These are phyloP conservation scores for Silybum marianum DNA, from an alignment of 129 eudicot genomes.

Conservation along the genomic window DNA sequence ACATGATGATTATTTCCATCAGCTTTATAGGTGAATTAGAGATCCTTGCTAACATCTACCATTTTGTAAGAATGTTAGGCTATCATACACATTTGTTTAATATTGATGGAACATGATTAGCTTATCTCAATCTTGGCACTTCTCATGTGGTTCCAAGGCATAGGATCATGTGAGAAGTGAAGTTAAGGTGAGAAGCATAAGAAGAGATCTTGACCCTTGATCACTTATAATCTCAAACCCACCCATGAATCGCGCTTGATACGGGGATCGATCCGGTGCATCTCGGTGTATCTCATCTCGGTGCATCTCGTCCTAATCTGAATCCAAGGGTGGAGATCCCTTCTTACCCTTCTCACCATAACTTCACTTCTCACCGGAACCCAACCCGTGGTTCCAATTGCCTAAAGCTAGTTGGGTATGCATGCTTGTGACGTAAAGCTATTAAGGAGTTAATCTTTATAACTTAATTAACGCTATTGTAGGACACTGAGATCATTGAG, in stretches of 20 bases:
- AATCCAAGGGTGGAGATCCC: too few species aligned
- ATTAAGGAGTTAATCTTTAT: conserved; percentile 10
- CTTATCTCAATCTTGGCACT: not conserved
- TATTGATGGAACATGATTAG: not conserved
- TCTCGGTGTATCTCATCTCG: too few species aligned
- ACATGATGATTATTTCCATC: not conserved
- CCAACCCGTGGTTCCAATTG: not conserved
- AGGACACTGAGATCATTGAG: conserved; percentile 80
- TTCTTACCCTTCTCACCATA: too few species aligned
- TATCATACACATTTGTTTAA: not conserved
- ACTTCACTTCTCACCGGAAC: too few species aligned
- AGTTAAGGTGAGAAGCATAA: too few species aligned
- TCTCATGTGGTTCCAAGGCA: not conserved
- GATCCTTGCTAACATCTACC: not conserved
- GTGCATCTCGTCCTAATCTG: too few species aligned
- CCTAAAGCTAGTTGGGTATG: not conserved
- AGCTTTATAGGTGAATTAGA: not conserved
- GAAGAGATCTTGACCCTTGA: too few species aligned
- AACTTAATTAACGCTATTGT: conserved; percentile 12
- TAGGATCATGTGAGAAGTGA: too few species aligned
- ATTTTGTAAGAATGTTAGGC: not conserved
- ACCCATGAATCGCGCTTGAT: too few species aligned
- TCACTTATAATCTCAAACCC: too few species aligned
- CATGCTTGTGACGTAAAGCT: not conserved
- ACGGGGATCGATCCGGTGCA: too few species aligned